These are phyloP conservation scores for Ogataea parapolymorpha DNA, from an alignment of 805 yeast species.

Conservation along the genomic window DNA sequence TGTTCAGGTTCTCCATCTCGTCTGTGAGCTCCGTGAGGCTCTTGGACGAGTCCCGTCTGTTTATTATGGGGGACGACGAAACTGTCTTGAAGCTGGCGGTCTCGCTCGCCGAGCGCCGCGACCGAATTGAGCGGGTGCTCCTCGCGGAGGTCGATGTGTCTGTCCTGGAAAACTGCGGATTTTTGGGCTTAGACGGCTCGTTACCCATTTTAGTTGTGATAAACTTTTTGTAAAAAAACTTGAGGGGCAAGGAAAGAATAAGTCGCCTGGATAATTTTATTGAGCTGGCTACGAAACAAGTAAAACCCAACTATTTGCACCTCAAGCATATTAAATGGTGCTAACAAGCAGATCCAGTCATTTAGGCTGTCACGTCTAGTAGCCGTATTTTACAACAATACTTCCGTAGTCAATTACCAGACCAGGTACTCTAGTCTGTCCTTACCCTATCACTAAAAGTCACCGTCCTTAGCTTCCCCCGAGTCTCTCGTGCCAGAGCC, in stretches of 20 bases:
- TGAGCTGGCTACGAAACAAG: neutral
- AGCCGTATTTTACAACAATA: too few relatives aligned
- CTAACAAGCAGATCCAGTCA: too few relatives aligned
- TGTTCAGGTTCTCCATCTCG: slow-evolving; percentile 18
- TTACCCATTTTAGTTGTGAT: slow-evolving; percentile 29
- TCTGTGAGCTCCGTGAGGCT: slow-evolving; percentile 19
- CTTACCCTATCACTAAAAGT: too few relatives aligned
- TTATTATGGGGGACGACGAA: slow-evolving; percentile 25
- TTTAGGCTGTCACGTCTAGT: too few relatives aligned
- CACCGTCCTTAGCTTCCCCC: too few relatives aligned
- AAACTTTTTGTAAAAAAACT: slow-evolving; percentile 8
- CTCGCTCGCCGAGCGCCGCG: slow-evolving; percentile 26
- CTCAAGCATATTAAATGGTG: too few relatives aligned
- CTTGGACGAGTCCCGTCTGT: slow-evolving; percentile 26
- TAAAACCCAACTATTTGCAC: too few relatives aligned
- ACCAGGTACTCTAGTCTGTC: too few relatives aligned
- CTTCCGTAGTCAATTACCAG: too few relatives aligned
- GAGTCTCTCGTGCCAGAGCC: neutral
- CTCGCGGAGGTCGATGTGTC: slow-evolving; percentile 31
- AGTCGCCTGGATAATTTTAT: neutral
- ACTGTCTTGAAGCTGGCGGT: slow-evolving; percentile 20
- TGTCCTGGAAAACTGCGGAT: slow-evolving; percentile 28
- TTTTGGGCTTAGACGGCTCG: slow-evolving; percentile 32
- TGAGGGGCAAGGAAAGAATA: slow-evolving; percentile 10
- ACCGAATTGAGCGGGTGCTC: slow-evolving; percentile 30